These are phyloP conservation scores for Gracilaria domingensis DNA, from an alignment of 23 red algal genomes.

Conservation along the genomic window DNA sequence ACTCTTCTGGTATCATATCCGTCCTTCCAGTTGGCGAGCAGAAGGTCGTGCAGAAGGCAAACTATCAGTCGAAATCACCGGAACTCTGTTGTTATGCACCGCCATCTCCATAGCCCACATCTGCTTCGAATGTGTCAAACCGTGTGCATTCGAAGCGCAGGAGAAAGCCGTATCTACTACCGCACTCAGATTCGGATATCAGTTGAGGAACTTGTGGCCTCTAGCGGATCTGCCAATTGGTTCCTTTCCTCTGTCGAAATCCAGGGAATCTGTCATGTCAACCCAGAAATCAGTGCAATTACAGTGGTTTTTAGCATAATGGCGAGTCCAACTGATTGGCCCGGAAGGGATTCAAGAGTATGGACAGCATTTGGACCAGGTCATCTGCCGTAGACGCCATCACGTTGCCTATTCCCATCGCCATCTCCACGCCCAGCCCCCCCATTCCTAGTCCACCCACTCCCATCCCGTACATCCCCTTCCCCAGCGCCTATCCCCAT, in stretches of 20 bases:
- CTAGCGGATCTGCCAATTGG: conserved; percentile 10
- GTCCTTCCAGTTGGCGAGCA: conserved; percentile 36
- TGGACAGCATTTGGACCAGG: conserved; percentile 30
- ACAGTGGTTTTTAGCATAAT: conserved; percentile 35
- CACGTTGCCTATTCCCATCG: background rate
- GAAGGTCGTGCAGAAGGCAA: conserved; percentile 56
- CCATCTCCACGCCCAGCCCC: background rate
- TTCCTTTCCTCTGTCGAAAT: background rate
- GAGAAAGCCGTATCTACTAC: conserved; percentile 55
- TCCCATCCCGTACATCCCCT: background rate
- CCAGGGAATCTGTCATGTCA: conserved; percentile 6
- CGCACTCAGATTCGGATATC: background rate
- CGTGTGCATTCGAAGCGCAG: conserved; percentile 37
- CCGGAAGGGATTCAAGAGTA: conserved; percentile 14
- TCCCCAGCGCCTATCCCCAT: background rate
- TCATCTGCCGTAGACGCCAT: conserved; percentile 15
- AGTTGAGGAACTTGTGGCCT: background rate
- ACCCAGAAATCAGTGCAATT: background rate
- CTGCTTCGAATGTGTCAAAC: background rate
- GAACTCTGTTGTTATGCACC: conserved; percentile 17
- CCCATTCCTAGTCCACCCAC: background rate
- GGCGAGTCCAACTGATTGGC: conserved; percentile 45
- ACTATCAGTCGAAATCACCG: conserved; percentile 16
- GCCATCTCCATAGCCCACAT: conserved; percentile 5
- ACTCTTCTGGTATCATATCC: conserved; percentile 41